Base-by-base conservation (phyloP, 2,329 filamentous ascomycete species). In the Neopestalotiopsis sp. region DNA sequence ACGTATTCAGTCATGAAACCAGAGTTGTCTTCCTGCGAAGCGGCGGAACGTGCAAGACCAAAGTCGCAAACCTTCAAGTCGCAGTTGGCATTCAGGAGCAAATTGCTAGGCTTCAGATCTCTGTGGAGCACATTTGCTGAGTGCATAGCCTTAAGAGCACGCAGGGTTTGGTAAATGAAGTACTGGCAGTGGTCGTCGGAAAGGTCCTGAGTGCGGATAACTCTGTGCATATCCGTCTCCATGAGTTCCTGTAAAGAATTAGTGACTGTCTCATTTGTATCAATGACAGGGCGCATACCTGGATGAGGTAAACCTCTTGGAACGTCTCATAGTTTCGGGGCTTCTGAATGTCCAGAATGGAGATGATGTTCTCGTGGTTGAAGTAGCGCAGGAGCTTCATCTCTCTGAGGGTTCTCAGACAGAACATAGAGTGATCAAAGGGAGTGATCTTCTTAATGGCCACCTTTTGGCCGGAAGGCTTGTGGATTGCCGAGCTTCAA, bases 1-100 rank as follows among this genome's bases (percentile, higher is more conserved):
- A 99, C 96, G 80, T 99, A 99, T 97, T 99, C 96, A 17, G 96
- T 99, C 96, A 99, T 99, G 89, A 99, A 99, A 28, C 96, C 96
- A n/a, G 95, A 98, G 84, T 99, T 99, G 82, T 99, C 96, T 79
- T 99, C 96, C 74, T 97, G 97, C 10, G 95, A 98, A 9, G 96
- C 96, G 13, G 96, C 96, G 10, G 95, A 98, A 78, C 95, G 91
- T 63, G 96, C 96, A 68, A 99, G 90, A 79, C 96, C 96, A 78
- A 99, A 99, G 81, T 99, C 96, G 84, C 96, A 99, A 75, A 99
- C 96, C 84, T 99, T 99, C 75, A 99, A 87, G 84, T 99, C 96
- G 83, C 96, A 99, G 83, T 99, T 99, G 78, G 96, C 96, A 80
- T 99, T 99, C 71, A 99, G 88, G 32, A 99, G 91, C 70, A 99